Conservation (phyloP, 768 basidiomycete genomes). For the Lanmaoa rubissima region DNA sequence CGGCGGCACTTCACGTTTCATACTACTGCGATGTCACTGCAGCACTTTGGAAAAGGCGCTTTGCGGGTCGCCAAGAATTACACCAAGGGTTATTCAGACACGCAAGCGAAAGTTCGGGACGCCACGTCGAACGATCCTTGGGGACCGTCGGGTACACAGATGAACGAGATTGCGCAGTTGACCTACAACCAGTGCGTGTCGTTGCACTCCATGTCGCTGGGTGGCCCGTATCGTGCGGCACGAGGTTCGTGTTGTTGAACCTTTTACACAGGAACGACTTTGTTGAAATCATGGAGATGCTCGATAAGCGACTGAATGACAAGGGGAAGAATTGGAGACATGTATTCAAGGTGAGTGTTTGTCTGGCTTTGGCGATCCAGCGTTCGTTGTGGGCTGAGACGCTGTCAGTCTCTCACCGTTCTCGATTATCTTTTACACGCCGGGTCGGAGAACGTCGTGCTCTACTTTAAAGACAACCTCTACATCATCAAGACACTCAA, state of each 20-base stretch:
- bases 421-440: constrained; percentile 96
- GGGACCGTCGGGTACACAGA: constrained; percentile 96
- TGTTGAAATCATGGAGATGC: constrained; percentile 99
- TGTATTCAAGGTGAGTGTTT: constrained; percentile 82
- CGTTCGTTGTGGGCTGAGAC: constrained; percentile 9
- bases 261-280: constrained; percentile 70
- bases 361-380: not conserved
- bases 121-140: constrained; percentile 97
- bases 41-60: constrained; percentile 81
- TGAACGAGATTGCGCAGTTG: constrained; percentile 98
- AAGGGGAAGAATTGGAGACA: constrained; percentile 99
- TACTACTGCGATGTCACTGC: constrained; percentile 46
- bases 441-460: constrained; percentile 96
- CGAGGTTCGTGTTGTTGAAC: not conserved
- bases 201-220: not conserved
- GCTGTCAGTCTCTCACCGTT: constrained; percentile 74
- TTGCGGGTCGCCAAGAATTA: constrained; percentile 92
- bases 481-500: constrained; percentile 99
- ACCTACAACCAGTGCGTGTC: constrained; percentile 89
- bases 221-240: not conserved
- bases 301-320: constrained; percentile 97
- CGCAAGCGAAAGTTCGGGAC: constrained; percentile 93
- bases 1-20: not conserved
- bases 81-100: constrained; percentile 94
- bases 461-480: constrained; percentile 96